These are phyloP conservation scores for Lagenidium giganteum DNA, from an alignment of 352 stramenopile species.

Conservation along the genomic window DNA sequence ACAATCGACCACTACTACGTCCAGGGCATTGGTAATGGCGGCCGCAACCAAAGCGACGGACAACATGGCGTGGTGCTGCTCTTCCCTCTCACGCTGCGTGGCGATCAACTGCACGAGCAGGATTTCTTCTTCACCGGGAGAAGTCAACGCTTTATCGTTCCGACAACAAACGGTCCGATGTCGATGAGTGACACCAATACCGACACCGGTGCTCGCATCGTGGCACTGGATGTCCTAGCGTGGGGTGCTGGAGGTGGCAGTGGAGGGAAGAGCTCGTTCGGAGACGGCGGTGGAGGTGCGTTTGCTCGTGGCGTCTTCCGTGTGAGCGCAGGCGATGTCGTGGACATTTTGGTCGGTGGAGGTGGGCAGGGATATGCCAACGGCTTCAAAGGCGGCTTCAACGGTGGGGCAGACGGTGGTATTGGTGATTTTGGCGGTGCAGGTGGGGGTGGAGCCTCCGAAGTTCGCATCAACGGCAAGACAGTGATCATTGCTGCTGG, in stretches of 20 bases:
- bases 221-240: constrained; percentile 61
- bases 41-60: constrained; percentile 25
- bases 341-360: constrained; percentile 63
- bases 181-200: no score
- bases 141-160: constrained; percentile 24
- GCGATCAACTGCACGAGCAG: constrained; percentile 33
- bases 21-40: constrained; percentile 42
- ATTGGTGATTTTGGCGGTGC: constrained; percentile 45
- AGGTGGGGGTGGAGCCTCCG: constrained; percentile 58
- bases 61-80: constrained; percentile 50
- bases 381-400: constrained; percentile 43
- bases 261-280: constrained; percentile 26
- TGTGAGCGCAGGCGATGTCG: constrained; percentile 29
- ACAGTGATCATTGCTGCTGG: constrained; percentile 61
- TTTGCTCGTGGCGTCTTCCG: constrained; percentile 56
- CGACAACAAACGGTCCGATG: constrained; percentile 13
- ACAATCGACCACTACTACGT: constrained; percentile 54
- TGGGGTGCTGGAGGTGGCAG: constrained; percentile 77
- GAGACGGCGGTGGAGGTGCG: constrained; percentile 61
- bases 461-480: constrained; percentile 36
- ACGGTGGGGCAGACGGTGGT: constrained; percentile 63
- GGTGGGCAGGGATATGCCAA: constrained; percentile 24
- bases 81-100: constrained; percentile 42
- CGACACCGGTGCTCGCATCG: no score
- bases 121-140: constrained; percentile 35